Conservation (phyloP, 345 rosid genomes). For the Passiflora organensis region DNA sequence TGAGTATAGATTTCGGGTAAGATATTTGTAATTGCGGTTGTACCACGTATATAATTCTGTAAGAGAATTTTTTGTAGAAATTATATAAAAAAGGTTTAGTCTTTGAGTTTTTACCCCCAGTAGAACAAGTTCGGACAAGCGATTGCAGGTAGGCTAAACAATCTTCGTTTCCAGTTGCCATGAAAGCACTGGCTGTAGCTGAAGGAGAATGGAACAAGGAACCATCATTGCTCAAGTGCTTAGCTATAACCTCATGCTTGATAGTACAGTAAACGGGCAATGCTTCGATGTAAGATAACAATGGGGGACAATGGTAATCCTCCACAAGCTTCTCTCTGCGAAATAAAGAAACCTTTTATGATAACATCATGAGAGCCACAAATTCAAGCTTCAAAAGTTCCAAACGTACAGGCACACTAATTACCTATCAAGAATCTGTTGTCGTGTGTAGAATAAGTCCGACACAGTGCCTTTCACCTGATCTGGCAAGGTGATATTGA, state of each 20-base stretch:
- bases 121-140: constrained; percentile 28
- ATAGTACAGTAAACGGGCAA: constrained; percentile 24
- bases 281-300: constrained; percentile 48
- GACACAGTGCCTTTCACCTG: constrained; percentile 5
- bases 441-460: constrained; percentile 26
- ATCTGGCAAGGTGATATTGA: constrained; percentile 28
- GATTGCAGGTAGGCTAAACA: constrained; percentile 44
- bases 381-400: neutral
- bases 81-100: too few relatives aligned
- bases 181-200: constrained; percentile 57
- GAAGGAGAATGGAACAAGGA: constrained; percentile 63
- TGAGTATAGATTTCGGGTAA: too few relatives aligned
- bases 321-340: constrained; percentile 38
- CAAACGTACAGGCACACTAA: neutral
- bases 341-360: neutral
- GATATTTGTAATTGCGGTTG: too few relatives aligned
- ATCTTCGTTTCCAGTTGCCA: constrained; percentile 41
- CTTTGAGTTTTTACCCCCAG: constrained; percentile 53
- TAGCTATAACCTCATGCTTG: constrained; percentile 21
- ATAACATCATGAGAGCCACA: neutral
- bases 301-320: constrained; percentile 25
- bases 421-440: constrained; percentile 37
- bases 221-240: constrained; percentile 35
- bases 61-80: too few relatives aligned
- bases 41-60: too few relatives aligned